These are phyloP conservation scores for Leishmania arabica DNA, from an alignment of 208 protist species.

Conservation along the genomic window DNA sequence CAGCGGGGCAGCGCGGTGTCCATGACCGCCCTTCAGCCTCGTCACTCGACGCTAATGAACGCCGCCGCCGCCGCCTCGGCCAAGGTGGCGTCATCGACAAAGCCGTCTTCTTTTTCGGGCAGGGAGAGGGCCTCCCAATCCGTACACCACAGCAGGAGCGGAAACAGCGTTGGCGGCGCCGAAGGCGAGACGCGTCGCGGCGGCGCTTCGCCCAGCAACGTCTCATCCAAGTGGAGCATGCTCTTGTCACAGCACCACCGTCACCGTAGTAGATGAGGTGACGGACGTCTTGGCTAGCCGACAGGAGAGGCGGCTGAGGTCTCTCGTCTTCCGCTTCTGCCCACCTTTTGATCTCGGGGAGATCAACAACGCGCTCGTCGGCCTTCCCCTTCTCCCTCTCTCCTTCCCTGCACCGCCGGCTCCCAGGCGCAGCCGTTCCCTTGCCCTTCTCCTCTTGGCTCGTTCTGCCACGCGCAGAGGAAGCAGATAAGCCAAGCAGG, in stretches of 20 bases:
- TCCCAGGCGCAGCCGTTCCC: not conserved
- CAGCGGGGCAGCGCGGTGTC: not conserved
- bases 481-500: not conserved
- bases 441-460: not conserved
- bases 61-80: not conserved
- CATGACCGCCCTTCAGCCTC: not conserved
- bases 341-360: not conserved
- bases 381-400: not conserved
- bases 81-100: not conserved
- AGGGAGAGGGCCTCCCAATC: not conserved
- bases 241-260: constrained; percentile 5
- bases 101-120: not conserved
- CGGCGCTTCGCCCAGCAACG: not conserved
- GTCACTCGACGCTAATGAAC: not conserved
- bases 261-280: not conserved
- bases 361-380: not conserved
- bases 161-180: not conserved
- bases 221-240: constrained; percentile 24
- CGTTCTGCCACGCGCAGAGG: not conserved
- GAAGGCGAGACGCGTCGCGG: not conserved
- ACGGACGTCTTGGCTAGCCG: not conserved
- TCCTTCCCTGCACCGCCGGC: not conserved
- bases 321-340: not conserved
- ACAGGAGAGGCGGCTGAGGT: not conserved
- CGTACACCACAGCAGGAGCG: not conserved